Evolutionary conservation across 2,329 filamentous ascomycete species (phyloP), one percentile per base, ranked within the genome.

Genomic region (Phyllosticta citrichinensis): DNA sequence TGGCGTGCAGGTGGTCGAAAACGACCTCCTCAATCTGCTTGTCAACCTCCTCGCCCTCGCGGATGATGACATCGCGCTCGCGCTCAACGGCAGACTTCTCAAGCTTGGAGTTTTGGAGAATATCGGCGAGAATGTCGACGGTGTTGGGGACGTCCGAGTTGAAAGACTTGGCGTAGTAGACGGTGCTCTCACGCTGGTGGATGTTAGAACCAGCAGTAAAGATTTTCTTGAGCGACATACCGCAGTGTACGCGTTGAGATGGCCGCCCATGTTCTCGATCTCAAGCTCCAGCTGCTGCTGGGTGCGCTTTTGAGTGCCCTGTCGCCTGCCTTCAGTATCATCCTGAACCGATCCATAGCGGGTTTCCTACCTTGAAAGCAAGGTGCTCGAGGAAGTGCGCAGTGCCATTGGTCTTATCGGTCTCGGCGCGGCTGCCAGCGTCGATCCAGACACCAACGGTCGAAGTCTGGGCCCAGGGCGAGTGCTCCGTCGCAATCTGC

Each of bases 1-100:
- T 99, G 72, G 94, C 93, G 80, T 99, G 94, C 63, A 99, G 83
- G 80, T 99, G 94, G 80, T 99, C 94, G 73, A 99, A 99, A 63
- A 99, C 95, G 68, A 99, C 94, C 81, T 99, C 94, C 82, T 99
- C 95, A 63, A 97, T 82, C 82, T 97, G 93, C 86, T 99, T 99
- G 85, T 99, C 94, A 68, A 99, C 95, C 83, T 99, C 94, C 81
- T 99, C 94, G 71, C 96, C 94, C 80, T 99, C 94, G 73, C 94
- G 88, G 71, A 99, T 86, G 75, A 99, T 99, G 73, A 99, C 95
- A 80, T 97, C 93, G 75, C 94, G 89, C 83, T 99, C 94, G 69
- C 95, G 89, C 83, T 99, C 92, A 74, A 94, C 97, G 71, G 94
- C 93, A 62, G 84, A 81, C 72, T 86, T 81, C 80, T 99, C 94